These are phyloP conservation scores for Tuber microsphaerosporum DNA, from an alignment of 495 filamentous ascomycete species.

Conservation along the genomic window DNA sequence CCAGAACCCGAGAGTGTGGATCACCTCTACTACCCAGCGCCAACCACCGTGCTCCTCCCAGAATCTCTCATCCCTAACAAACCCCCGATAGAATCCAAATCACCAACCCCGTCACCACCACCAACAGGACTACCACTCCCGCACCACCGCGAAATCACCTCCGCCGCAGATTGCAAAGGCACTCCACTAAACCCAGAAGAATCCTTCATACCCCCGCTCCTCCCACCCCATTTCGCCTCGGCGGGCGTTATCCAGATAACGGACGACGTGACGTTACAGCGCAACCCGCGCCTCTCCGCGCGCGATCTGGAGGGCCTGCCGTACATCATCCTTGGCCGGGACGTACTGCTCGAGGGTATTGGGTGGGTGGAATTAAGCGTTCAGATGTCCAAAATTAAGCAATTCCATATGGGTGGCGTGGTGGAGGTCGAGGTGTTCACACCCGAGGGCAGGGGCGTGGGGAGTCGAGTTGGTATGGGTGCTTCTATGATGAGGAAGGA, in stretches of 20 bases:
- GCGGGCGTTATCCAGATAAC: conserved; percentile 69
- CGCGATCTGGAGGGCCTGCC: conserved; percentile 55
- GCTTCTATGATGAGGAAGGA: conserved; percentile 50
- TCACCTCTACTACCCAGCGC: background rate
- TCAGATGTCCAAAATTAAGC: conserved; percentile 57
- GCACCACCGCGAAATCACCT: background rate
- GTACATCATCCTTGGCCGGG: conserved; percentile 67
- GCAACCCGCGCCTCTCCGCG: conserved; percentile 56
- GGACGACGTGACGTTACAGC: conserved; percentile 71
- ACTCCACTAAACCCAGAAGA: background rate
- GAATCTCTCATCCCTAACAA: conserved; percentile 14
- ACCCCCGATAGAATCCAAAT: background rate
- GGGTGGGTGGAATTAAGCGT: conserved; percentile 88
- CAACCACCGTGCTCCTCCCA: background rate
- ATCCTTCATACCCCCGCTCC: background rate
- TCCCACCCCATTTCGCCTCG: conserved; percentile 41
- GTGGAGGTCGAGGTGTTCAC: conserved; percentile 67
- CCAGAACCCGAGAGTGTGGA: conserved; percentile 19
- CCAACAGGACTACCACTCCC: background rate
- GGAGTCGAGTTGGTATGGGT: conserved; percentile 61
- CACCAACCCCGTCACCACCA: background rate
- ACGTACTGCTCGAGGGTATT: conserved; percentile 81
- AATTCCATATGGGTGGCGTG: conserved; percentile 24
- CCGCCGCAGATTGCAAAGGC: background rate
- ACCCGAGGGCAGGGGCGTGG: conserved; percentile 72